Conservation (phyloP, 192 early-diverging fungal genomes). For the Diversispora epigaea region DNA sequence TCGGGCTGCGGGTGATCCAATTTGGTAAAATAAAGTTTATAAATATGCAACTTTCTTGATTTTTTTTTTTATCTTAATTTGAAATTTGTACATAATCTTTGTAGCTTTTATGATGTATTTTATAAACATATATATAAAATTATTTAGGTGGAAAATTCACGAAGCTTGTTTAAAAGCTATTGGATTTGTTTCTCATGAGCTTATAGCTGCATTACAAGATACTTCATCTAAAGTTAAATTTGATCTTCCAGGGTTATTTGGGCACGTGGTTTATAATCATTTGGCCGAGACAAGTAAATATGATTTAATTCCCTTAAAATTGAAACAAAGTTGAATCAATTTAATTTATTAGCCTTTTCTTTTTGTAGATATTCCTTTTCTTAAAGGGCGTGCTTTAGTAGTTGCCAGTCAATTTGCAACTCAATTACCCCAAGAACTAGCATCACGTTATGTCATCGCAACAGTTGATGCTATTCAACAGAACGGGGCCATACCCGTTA, state of each 20-base stretch:
- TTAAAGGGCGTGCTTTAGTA: slow-evolving; percentile 87
- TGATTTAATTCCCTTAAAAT: not conserved
- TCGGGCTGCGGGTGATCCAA: slow-evolving; percentile 49
- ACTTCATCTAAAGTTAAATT: slow-evolving; percentile 46
- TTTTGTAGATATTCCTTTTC: slow-evolving; percentile 67
- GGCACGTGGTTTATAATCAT: slow-evolving; percentile 75
- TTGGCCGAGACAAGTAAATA: slow-evolving; percentile 56
- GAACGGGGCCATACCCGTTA: slow-evolving; percentile 58
- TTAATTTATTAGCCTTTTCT: slow-evolving; percentile 4
- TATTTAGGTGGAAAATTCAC: slow-evolving; percentile 76
- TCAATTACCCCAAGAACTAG: slow-evolving; percentile 64
- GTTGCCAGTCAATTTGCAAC: slow-evolving; percentile 81
- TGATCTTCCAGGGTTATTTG: slow-evolving; percentile 77
- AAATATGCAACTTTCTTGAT: too few relatives aligned
- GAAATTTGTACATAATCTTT: slow-evolving; percentile 3
- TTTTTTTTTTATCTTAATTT: not conserved
- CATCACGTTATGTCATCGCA: slow-evolving; percentile 72
- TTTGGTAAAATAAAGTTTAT: slow-evolving; percentile 47
- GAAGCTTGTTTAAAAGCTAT: slow-evolving; percentile 81
- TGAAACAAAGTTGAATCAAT: not conserved
- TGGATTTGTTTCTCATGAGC: slow-evolving; percentile 60
- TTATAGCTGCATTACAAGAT: slow-evolving; percentile 56
- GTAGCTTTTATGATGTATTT: not conserved
- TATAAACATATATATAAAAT: not conserved
- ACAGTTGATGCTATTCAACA: slow-evolving; percentile 68